phyloP scores from a whole-genome alignment of 169 alveolate genomes.

The Plasmodium fragile region DNA sequence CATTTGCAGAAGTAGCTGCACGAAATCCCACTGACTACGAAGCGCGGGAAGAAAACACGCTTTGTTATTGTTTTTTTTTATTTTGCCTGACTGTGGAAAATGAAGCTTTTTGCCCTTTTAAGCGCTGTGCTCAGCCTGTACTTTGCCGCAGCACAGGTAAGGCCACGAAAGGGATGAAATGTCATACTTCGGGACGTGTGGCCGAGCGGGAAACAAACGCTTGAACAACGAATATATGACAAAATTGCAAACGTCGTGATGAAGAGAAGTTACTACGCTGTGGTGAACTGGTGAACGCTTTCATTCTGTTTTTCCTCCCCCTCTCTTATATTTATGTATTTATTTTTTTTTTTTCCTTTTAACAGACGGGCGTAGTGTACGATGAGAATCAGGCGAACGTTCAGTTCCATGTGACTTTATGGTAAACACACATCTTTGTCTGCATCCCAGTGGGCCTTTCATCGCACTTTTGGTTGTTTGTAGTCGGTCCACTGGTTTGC shows the following conservation, averaged over 20 bases:
- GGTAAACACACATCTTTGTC: constrained; percentile 10
- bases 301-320: background rate
- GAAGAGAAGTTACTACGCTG: background rate
- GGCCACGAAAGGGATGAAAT: background rate
- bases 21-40: background rate
- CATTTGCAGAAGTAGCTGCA: background rate
- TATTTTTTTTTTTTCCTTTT: background rate
- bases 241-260: background rate
- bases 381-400: constrained; percentile 58
- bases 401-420: constrained; percentile 48
- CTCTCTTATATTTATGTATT: background rate
- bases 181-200: background rate
- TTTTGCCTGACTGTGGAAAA: background rate
- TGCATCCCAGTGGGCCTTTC: background rate
- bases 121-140: constrained; percentile 14
- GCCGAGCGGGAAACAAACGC: background rate
- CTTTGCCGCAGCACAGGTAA: constrained; percentile 53
- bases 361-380: constrained; percentile 59
- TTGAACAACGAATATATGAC: background rate
- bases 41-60: background rate
- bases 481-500: background rate
- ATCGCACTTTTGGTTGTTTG: background rate
- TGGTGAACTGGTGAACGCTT: background rate
- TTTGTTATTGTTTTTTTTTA: background rate
- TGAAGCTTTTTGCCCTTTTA: constrained; percentile 39